Base-by-base conservation (phyloP, 176 grass and related monocot species). In the Raddia distichophylla region DNA sequence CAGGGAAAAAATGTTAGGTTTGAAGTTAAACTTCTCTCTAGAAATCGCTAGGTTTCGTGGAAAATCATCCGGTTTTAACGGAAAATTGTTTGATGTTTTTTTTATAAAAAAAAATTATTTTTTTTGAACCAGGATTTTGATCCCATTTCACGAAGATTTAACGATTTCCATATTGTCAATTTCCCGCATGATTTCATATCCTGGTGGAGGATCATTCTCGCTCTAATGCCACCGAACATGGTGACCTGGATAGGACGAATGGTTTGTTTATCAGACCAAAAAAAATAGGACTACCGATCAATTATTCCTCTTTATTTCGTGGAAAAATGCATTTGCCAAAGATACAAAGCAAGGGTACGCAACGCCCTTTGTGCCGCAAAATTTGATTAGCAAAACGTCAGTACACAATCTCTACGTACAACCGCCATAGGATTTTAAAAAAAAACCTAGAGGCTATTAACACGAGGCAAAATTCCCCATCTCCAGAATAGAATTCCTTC, bases 401-500 rank as follows among this genome's bases (percentile, higher is more conserved):
- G 43, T 74, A 49, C 14, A 47, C 35, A 50, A 13, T 79, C 60
- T 84, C 68, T 74, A 79, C 53, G 61, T 54, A 33, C 60, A 60
- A 11, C 27, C 18, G 51, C 65, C 43, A 40, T 5, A 40, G 22
- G 8, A 27, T 27, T 27, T 27, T 0, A 27, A 27, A 8, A 61
- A 43, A 85, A 50, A 33, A 74, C 65, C 82, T 71, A 79, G 48
- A 82, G 46, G 10, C 60, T 89, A 89, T 89, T 66, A 81, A 85
- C 82, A 77, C 10, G 19, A 15, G 82, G 32, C 64, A 76, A 81
- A 83, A 85, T 17, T 71, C 85, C 33, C 14, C 27, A 37, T 81
- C 59, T 33, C 32, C 10, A 33, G 0, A 66, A 5, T 11, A 73
- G 42, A 81, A 59, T 50, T 59, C 71, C 56, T 45, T 65, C 12